Conservation (phyloP, 441 rosid genomes). For the Erysimum cheiri region DNA sequence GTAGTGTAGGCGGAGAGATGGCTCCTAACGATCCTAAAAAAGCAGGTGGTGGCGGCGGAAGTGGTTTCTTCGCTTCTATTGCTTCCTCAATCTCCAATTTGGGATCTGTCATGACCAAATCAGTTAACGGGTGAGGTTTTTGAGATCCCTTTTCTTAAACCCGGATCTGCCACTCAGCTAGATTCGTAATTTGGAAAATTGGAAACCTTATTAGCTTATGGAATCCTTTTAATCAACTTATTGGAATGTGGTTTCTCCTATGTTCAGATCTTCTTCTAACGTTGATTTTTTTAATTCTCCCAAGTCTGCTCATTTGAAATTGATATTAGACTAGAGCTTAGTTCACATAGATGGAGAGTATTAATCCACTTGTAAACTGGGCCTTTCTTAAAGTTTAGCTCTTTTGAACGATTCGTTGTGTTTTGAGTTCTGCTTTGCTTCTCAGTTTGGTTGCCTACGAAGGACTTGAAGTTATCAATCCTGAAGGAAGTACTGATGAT, state of each 20-base stretch:
- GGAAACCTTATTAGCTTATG: slow-evolving; percentile 2
- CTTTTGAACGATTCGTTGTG: slow-evolving; percentile 14
- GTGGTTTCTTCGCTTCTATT: slow-evolving; percentile 81
- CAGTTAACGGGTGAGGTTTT: slow-evolving; percentile 77
- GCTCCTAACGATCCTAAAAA: slow-evolving; percentile 75
- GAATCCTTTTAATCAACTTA: background rate
- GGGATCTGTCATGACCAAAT: slow-evolving; percentile 77
- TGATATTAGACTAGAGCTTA: slow-evolving; percentile 2
- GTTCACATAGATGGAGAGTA: background rate
- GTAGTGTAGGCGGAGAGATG: slow-evolving; percentile 47
- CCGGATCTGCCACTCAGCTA: slow-evolving; percentile 29
- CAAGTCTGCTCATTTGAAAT: slow-evolving; percentile 19
- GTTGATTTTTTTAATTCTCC: background rate
- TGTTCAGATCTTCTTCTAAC: slow-evolving; percentile 14
- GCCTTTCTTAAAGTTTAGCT: slow-evolving; percentile 19
- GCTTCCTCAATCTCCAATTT: slow-evolving; percentile 73
- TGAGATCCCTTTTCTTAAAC: slow-evolving; percentile 42
- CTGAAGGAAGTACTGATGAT: slow-evolving; percentile 94
- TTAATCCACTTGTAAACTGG: background rate
- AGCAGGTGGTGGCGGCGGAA: slow-evolving; percentile 44
- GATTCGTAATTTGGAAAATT: slow-evolving; percentile 22
- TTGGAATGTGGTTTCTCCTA: background rate
- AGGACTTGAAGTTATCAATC: slow-evolving; percentile 91
- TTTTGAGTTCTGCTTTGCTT: slow-evolving; percentile 24
- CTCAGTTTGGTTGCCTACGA: slow-evolving; percentile 80